Percentiles rank a stretch among this genome's conserved stretches.
phyloP scores from a whole-genome alignment of 108 stramenopile genomes.

The Nitzschia sp. region DNA sequence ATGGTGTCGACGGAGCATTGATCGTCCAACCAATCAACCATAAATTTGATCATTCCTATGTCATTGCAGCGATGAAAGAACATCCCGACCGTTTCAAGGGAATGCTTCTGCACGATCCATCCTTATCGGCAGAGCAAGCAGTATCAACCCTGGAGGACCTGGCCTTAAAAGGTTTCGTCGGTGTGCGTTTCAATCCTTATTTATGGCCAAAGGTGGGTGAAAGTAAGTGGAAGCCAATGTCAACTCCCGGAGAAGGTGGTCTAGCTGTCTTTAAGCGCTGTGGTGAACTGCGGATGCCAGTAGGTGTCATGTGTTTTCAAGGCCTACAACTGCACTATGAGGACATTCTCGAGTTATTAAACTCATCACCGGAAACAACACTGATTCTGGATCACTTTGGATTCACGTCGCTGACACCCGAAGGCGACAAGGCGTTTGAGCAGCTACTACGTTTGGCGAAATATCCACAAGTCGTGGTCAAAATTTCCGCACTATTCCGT shows the following conservation, averaged over 20 bases:
- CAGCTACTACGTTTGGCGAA: constrained; percentile 69
- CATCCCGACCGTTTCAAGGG: constrained; percentile 83
- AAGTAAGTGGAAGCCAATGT: constrained; percentile 36
- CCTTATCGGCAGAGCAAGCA: constrained; percentile 59
- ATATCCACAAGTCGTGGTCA: constrained; percentile 72
- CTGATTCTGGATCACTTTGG: constrained; percentile 87
- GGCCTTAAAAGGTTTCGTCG: constrained; percentile 76
- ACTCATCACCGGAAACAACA: constrained; percentile 64
- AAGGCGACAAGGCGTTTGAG: constrained; percentile 56
- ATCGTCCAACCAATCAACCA: constrained; percentile 92
- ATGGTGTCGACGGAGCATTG: constrained; percentile 82
- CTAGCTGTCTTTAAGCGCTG: constrained; percentile 74
- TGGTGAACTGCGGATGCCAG: constrained; percentile 78
- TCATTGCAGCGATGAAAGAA: constrained; percentile 56
- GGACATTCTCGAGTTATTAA: constrained; percentile 63
- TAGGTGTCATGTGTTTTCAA: constrained; percentile 91
- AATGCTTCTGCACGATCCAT: constrained; percentile 83
- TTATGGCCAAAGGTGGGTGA: constrained; percentile 60
- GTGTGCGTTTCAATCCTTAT: constrained; percentile 90
- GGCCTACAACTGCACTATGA: constrained; percentile 74
- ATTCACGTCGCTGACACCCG: constrained; percentile 73
- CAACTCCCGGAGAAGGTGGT: constrained; percentile 33
- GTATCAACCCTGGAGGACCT: constrained; percentile 63
- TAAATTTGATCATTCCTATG: constrained; percentile 89
- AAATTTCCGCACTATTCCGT: constrained; percentile 86